phyloP scores from a whole-genome alignment of 225 moss, liverwort and hornwort species.

The Lunularia cruciata region DNA sequence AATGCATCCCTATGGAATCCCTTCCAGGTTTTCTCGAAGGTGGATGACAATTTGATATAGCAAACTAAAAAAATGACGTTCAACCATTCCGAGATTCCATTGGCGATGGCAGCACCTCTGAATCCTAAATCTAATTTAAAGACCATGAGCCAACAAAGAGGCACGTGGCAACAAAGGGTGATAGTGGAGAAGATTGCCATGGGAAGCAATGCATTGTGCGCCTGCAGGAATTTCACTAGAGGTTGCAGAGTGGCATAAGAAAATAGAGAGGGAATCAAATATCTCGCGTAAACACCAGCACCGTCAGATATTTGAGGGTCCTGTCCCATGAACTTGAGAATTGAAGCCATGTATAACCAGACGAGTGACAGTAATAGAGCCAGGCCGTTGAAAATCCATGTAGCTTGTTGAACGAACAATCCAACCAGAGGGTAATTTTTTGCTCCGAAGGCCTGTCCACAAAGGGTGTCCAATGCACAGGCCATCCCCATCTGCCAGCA shows the following conservation, averaged over 20 bases:
- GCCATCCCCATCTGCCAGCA: constrained; percentile 53
- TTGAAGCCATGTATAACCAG: constrained; percentile 55
- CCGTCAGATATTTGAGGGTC: constrained; percentile 50
- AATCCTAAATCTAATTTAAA: constrained; percentile 52
- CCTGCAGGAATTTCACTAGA: constrained; percentile 62
- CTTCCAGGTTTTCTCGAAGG: constrained; percentile 53
- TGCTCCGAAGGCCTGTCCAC: constrained; percentile 69
- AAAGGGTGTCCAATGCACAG: constrained; percentile 63
- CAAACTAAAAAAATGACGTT: constrained; percentile 46
- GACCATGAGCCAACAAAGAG: constrained; percentile 58
- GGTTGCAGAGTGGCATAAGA: constrained; percentile 59
- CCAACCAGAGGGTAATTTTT: constrained; percentile 68
- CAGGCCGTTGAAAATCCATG: constrained; percentile 41
- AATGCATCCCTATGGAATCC: constrained; percentile 60
- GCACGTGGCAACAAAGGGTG: constrained; percentile 55
- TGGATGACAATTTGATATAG: constrained; percentile 47
- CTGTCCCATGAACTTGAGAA: constrained; percentile 55
- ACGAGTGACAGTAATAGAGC: constrained; percentile 15
- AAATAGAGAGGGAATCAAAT: constrained; percentile 56
- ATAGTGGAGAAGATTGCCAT: constrained; percentile 55
- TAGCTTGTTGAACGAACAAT: constrained; percentile 55
- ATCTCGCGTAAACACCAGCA: constrained; percentile 55
- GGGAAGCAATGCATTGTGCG: constrained; percentile 59
- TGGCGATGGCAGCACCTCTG: constrained; percentile 65
- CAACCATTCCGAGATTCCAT: constrained; percentile 55